Evolutionary conservation across 139 green algal species (phyloP).

Genomic region (Asterochloris sp.): DNA sequence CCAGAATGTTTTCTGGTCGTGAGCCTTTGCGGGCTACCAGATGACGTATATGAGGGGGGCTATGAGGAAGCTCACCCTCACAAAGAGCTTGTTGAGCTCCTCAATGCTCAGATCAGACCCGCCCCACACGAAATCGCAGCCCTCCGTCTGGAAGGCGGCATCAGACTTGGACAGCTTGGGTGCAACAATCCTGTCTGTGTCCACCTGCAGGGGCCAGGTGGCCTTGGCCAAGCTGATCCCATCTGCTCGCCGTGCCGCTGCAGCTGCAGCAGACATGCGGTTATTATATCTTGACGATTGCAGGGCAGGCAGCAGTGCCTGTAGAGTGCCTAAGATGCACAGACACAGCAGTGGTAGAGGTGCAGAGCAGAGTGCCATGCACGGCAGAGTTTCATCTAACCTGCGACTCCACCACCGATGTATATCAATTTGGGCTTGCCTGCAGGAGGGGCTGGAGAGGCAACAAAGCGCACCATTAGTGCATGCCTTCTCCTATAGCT

Average conservation of each 20-base stretch:
- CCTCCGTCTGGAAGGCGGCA: constrained; percentile 48
- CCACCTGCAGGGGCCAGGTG: neutral
- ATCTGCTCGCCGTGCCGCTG: constrained; percentile 2
- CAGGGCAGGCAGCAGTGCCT: neutral
- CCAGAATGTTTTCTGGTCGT: neutral
- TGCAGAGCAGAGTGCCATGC: neutral
- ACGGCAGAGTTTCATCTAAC: neutral
- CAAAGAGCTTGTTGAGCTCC: constrained; percentile 87
- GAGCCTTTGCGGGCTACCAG: neutral
- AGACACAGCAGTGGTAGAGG: neutral
- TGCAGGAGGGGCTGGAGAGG: neutral
- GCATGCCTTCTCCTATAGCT: too few relatives aligned
- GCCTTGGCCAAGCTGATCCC: constrained; percentile 16
- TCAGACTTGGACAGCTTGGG: constrained; percentile 58
- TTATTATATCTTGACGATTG: neutral
- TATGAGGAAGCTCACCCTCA: constrained; percentile 72
- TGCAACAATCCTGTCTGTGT: neutral
- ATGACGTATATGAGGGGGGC: constrained; percentile 73
- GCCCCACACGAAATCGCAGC: constrained; percentile 72
- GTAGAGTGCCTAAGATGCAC: neutral
- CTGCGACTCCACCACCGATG: constrained; percentile 2
- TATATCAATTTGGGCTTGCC: constrained; percentile 19
- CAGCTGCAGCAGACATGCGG: neutral
- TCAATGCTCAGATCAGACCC: constrained; percentile 55
- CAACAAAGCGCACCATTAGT: too few relatives aligned